Evolutionary conservation across 1,139 yeast genomes (phyloP).

Genomic region (Kodamaea plutei): DNA sequence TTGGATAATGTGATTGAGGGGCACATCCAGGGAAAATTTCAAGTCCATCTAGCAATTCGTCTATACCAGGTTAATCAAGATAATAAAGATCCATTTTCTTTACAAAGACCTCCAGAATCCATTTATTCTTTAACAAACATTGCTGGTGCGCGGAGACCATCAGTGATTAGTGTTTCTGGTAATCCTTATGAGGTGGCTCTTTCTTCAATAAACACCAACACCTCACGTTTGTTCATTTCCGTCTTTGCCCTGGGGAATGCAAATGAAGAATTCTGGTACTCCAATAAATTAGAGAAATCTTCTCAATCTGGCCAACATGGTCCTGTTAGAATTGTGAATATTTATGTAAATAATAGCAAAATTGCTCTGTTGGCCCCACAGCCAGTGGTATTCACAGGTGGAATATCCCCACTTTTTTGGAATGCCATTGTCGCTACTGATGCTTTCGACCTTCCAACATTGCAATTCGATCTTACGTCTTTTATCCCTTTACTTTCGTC

Average conservation of each 20-base stretch:
- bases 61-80: constrained; percentile 40
- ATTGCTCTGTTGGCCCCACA: constrained; percentile 52
- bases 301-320: constrained; percentile 63
- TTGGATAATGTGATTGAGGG: constrained; percentile 63
- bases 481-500: constrained; percentile 54
- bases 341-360: constrained; percentile 46
- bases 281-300: too few species aligned
- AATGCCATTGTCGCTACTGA: constrained; percentile 67
- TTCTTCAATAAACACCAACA: constrained; percentile 43
- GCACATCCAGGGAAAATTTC: constrained; percentile 58
- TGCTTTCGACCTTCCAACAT: constrained; percentile 67
- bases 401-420: constrained; percentile 77
- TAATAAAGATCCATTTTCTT: constrained; percentile 16
- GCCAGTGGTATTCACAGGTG: constrained; percentile 69
- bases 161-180: constrained; percentile 42
- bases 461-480: constrained; percentile 65
- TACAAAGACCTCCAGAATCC: constrained; percentile 27
- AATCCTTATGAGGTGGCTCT: constrained; percentile 31
- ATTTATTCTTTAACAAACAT: constrained; percentile 28
- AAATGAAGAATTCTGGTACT: constrained; percentile 82
- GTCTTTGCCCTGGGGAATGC: constrained; percentile 72
- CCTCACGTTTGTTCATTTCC: constrained; percentile 55
- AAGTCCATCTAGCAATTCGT: constrained; percentile 47
- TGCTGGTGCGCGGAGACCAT: constrained; percentile 21
- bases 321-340: constrained; percentile 53